Percentiles rank a stretch among this genome's conserved stretches.
Conservation (phyloP, 2,329 filamentous ascomycete genomes). For the Aspergillus piperis region DNA sequence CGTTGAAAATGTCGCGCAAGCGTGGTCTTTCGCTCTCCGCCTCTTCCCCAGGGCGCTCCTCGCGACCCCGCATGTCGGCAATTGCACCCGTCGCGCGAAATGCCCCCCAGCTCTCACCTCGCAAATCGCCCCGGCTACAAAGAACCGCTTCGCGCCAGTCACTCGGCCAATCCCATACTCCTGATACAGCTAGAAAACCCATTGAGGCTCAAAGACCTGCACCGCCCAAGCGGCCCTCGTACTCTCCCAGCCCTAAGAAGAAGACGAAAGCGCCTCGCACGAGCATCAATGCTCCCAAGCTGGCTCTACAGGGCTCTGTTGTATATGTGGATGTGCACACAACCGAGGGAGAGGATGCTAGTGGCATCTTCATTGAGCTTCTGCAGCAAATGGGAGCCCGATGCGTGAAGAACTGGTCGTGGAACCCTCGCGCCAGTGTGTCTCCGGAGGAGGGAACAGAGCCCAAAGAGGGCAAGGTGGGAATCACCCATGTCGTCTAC, state of each 20-base stretch:
- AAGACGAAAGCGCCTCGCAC: constrained; percentile 27
- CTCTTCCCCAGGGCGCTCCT: constrained; percentile 41
- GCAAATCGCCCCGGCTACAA: constrained; percentile 25
- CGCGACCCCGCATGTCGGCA: constrained; percentile 28
- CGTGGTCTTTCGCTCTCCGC: constrained; percentile 55
- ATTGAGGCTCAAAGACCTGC: constrained; percentile 3
- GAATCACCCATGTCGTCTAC: constrained; percentile 85
- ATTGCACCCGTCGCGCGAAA: constrained; percentile 25
- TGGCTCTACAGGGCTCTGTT: constrained; percentile 67
- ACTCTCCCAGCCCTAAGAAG: constrained; percentile 28
- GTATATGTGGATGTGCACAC: constrained; percentile 85
- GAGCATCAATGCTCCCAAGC: constrained; percentile 25
- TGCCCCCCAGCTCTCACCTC: constrained; percentile 29
- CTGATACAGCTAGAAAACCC: constrained; percentile 20
- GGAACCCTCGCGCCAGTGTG: constrained; percentile 61
- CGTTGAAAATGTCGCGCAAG: constrained; percentile 49
- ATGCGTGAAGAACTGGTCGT: constrained; percentile 74
- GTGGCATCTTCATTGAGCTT: constrained; percentile 77
- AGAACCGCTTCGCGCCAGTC: constrained; percentile 16
- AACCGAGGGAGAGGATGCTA: constrained; percentile 77
- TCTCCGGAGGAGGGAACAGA: constrained; percentile 37
- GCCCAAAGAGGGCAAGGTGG: constrained; percentile 55
- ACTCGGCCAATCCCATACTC: constrained; percentile 18
- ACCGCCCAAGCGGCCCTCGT: constrained; percentile 17
- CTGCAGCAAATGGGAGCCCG: constrained; percentile 79